These are phyloP conservation scores for Incumbomyces delicatus DNA, from an alignment of 2,329 filamentous ascomycete species.

Conservation along the genomic window DNA sequence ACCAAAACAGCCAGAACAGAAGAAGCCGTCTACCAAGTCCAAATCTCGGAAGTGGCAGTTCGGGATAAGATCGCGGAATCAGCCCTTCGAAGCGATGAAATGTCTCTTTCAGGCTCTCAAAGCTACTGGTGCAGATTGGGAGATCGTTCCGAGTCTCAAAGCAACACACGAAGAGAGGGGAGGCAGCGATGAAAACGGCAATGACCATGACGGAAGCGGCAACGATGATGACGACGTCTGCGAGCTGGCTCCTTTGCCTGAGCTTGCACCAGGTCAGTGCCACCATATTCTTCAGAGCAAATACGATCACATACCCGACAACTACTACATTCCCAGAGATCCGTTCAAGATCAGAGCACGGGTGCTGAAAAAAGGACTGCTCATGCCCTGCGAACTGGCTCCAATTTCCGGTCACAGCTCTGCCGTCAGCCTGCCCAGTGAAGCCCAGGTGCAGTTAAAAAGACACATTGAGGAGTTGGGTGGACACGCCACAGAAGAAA, in stretches of 20 bases:
- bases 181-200: constrained; percentile 9
- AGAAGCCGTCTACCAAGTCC: constrained; percentile 36
- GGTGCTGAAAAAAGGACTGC: constrained; percentile 73
- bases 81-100: constrained; percentile 84
- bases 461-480: constrained; percentile 22
- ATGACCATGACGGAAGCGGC: constrained; percentile 11
- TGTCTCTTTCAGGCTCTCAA: constrained; percentile 89
- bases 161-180: constrained; percentile 15
- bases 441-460: constrained; percentile 23
- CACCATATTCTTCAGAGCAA: constrained; percentile 33
- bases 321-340: constrained; percentile 82
- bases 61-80: constrained; percentile 87
- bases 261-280: constrained; percentile 23
- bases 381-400: constrained; percentile 40
- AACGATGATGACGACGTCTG: constrained; percentile 19
- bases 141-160: constrained; percentile 40
- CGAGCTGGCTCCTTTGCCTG: constrained; percentile 23
- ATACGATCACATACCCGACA: constrained; percentile 37
- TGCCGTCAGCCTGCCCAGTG: constrained; percentile 25
- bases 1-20: constrained; percentile 42
- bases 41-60: constrained; percentile 95
- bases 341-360: constrained; percentile 91
- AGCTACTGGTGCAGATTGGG: constrained; percentile 83
- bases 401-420: constrained; percentile 41
- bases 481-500: constrained; percentile 18